Evolutionary conservation across 176 grass and related monocot species (phyloP).

Genomic region (barley (Hordeum vulgare)): MorexV3_pseudomolecules_assembly NC_058522.1:44338277-44338776

Average conservation of each 20-base stretch:
- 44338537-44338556: background rate
- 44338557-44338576: background rate
- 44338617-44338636: background rate
- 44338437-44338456: background rate
- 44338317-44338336: background rate
- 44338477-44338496: background rate
- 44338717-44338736: background rate
- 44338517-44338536: background rate
- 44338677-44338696: background rate
- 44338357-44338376: slow-evolving; percentile 10
- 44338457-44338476: background rate
- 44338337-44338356: background rate
- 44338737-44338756: background rate
- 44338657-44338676: background rate
- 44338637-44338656: background rate
- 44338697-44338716: background rate
- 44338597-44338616: background rate
- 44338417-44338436: background rate
- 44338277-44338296: background rate
- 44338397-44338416: background rate
- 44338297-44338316: background rate
- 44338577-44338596: background rate
- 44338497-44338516: background rate
- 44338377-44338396: background rate
- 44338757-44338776: background rate